A percentile compares a stretch with the other conserved stretches of the same genome.
Conservation (phyloP, 225 moss, liverwort and hornwort species). For the Polytrichum commune region DNA sequence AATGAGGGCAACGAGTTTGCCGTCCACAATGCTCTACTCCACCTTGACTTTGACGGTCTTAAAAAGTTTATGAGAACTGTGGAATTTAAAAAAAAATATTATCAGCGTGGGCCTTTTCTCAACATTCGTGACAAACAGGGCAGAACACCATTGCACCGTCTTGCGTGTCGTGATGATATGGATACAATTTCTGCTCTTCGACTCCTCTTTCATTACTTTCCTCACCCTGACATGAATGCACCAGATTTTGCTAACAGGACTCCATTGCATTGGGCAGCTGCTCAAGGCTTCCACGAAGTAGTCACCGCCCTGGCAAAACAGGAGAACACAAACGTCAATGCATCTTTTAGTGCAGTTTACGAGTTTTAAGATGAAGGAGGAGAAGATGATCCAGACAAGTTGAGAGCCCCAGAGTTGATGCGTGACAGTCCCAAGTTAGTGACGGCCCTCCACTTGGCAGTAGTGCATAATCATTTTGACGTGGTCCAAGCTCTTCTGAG, state of each 20-base stretch:
- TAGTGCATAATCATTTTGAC: neutral
- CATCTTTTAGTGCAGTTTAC: neutral
- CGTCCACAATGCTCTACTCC: neutral
- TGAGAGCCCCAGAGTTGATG: neutral
- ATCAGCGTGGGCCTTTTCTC: neutral
- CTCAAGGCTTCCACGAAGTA: neutral
- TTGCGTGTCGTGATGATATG: neutral
- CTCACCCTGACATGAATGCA: neutral
- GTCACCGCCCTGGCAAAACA: neutral
- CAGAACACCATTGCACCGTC: conserved; percentile 3
- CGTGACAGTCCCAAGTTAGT: neutral
- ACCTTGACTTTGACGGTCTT: neutral
- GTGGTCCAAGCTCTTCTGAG: neutral
- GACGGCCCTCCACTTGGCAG: conserved; percentile 1
- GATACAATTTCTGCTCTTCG: neutral
- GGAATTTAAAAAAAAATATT: too few relatives aligned
- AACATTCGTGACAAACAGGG: neutral
- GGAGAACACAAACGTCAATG: neutral
- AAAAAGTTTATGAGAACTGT: neutral
- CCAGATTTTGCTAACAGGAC: conserved; percentile 4
- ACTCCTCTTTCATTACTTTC: neutral
- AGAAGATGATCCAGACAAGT: too few relatives aligned
- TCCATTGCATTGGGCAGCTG: conserved; percentile 5
- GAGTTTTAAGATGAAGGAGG: too few relatives aligned
- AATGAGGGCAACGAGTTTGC: neutral